Percentiles rank a stretch among this genome's conserved stretches.
Conservation (phyloP, 1,284 basidiomycete genomes). For the Stygiomarasmius scandens region DNA sequence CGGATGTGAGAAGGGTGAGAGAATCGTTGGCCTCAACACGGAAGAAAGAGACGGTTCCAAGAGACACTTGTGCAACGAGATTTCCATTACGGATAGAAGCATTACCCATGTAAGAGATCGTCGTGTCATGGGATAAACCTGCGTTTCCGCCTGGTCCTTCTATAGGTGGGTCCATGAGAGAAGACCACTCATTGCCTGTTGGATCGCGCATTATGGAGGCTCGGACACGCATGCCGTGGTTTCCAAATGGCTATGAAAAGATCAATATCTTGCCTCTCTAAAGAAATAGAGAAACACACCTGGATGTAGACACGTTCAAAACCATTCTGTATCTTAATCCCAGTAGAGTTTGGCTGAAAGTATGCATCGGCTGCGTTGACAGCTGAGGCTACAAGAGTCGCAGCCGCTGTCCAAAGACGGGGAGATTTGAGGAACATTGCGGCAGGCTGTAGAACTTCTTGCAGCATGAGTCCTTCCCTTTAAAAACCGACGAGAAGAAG, state of each 20-base stretch:
- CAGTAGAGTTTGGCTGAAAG: constrained; percentile 33
- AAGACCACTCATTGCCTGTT: constrained; percentile 38
- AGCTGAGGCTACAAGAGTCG: constrained; percentile 5
- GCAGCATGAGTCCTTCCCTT: background rate
- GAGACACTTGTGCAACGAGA: constrained; percentile 32
- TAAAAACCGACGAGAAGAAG: background rate
- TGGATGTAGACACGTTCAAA: constrained; percentile 38
- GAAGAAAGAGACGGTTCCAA: constrained; percentile 37
- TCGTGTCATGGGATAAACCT: constrained; percentile 36
- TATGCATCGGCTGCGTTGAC: constrained; percentile 10
- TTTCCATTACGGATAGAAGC: constrained; percentile 39
- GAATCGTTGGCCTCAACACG: constrained; percentile 37
- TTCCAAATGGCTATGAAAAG: constrained; percentile 38
- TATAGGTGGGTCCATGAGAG: constrained; percentile 41
- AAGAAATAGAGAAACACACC: constrained; percentile 20
- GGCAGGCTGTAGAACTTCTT: background rate
- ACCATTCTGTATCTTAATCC: constrained; percentile 42
- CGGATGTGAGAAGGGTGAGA: constrained; percentile 34
- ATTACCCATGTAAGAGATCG: constrained; percentile 35
- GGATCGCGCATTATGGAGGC: constrained; percentile 42
- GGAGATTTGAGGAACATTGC: background rate
- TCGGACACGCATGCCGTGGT: constrained; percentile 41
- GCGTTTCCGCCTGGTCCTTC: constrained; percentile 38
- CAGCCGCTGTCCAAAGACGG: background rate
- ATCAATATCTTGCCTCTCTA: background rate